These are phyloP conservation scores for Penicillium riverlandense DNA, from an alignment of 495 filamentous ascomycete species.

Conservation along the genomic window DNA sequence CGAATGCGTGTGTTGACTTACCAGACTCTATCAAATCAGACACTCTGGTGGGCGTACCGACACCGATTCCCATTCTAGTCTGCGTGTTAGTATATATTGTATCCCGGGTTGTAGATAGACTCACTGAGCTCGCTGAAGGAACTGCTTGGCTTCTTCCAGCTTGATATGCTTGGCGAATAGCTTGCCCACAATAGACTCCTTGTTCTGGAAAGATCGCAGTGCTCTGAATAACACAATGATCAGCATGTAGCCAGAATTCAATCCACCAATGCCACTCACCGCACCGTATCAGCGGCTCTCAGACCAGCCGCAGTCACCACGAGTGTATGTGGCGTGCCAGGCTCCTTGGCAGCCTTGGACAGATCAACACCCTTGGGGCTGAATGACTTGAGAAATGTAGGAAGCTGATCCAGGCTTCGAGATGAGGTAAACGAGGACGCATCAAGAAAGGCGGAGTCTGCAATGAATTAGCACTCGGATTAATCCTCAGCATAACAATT, in stretches of 20 bases:
- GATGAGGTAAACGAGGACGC: constrained; percentile 62
- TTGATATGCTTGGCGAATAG: constrained; percentile 99
- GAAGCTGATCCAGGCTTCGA: constrained; percentile 60
- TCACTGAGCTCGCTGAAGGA: constrained; percentile 56
- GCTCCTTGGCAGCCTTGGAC: constrained; percentile 54
- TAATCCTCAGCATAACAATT: too few relatives aligned
- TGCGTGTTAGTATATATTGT: constrained; percentile 7
- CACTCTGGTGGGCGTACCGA: constrained; percentile 79
- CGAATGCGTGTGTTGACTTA: constrained; percentile 24
- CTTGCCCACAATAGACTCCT: constrained; percentile 73
- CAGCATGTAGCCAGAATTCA: not conserved
- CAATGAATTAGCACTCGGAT: constrained; percentile 4
- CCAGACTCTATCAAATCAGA: constrained; percentile 75
- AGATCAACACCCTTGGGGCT: constrained; percentile 43
- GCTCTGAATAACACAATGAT: constrained; percentile 36
- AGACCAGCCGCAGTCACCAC: constrained; percentile 73
- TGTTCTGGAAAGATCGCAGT: constrained; percentile 69
- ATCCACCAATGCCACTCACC: constrained; percentile 37
- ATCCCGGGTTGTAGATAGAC: not conserved
- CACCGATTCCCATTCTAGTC: constrained; percentile 67
- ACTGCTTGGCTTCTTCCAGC: constrained; percentile 73
- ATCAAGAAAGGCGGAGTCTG: constrained; percentile 56
- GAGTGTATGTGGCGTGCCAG: constrained; percentile 80
- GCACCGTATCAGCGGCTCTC: constrained; percentile 70
- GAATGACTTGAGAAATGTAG: constrained; percentile 67